Percentiles rank a stretch among this genome's conserved stretches.
phyloP scores from a whole-genome alignment of 805 yeast genomes.

The Sugiyamaella floridensis region DNA sequence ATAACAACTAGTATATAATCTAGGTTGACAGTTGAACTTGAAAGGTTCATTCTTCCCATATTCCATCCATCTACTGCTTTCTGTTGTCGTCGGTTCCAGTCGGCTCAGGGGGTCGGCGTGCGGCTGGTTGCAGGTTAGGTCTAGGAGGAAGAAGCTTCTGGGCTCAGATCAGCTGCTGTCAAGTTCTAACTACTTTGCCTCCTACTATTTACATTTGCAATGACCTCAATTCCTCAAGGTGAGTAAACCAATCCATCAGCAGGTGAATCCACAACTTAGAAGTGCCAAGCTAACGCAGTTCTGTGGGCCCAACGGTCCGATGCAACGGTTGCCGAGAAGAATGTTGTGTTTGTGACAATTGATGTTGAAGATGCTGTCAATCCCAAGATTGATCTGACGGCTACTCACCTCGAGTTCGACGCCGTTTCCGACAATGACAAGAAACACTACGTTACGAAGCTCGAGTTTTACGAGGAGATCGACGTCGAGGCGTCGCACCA shows the following conservation, averaged over 20 bases:
- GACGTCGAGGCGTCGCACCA: conserved; percentile 57
- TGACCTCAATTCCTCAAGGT: conserved; percentile 4
- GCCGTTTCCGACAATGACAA: conserved; percentile 40
- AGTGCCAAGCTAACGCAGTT: conserved; percentile 8
- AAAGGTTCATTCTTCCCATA: too few relatives aligned
- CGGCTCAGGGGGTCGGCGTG: not conserved
- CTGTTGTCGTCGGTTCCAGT: not conserved
- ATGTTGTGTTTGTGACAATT: conserved; percentile 68
- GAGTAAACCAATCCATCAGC: not conserved
- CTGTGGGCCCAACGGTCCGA: conserved; percentile 96
- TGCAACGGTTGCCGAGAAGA: conserved; percentile 63
- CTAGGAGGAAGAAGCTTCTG: not conserved
- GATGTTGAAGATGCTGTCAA: conserved; percentile 62
- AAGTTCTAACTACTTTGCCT: not conserved
- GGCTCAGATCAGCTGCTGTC: not conserved
- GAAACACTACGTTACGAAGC: conserved; percentile 49
- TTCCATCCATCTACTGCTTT: too few relatives aligned
- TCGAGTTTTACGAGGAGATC: conserved; percentile 73
- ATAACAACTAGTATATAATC: too few relatives aligned
- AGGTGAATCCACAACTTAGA: not conserved
- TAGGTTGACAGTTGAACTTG: too few relatives aligned
- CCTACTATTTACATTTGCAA: not conserved
- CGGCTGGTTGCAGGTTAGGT: not conserved
- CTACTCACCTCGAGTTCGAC: conserved; percentile 47
- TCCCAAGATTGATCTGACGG: conserved; percentile 55